Evolutionary conservation across 768 basidiomycete genomes (phyloP).

Genomic region (Daedaleopsis sinensis): DNA sequence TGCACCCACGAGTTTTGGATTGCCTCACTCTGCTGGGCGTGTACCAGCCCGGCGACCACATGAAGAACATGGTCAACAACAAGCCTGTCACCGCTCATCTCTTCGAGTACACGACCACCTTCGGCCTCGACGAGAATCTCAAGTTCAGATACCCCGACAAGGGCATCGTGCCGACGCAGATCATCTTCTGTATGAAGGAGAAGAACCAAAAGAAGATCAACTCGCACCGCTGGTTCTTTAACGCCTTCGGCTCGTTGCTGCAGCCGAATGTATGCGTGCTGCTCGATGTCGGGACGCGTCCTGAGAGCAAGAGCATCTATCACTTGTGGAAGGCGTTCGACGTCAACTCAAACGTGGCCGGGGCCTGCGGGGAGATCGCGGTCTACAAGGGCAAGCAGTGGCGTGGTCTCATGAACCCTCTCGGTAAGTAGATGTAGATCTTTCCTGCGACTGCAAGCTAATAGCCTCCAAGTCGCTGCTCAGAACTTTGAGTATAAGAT

Average conservation of each 20-base stretch:
- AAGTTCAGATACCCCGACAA: slow-evolving; percentile 90
- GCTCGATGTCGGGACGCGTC: slow-evolving; percentile 92
- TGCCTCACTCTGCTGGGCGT: slow-evolving; percentile 92
- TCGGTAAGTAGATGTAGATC: slow-evolving; percentile 51
- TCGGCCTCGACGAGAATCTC: slow-evolving; percentile 75
- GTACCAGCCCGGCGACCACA: slow-evolving; percentile 73
- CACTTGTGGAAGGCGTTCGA: slow-evolving; percentile 96
- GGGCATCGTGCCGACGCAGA: slow-evolving; percentile 93
- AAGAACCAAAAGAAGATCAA: slow-evolving; percentile 98
- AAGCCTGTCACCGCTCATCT: slow-evolving; percentile 74
- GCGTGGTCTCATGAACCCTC: slow-evolving; percentile 75
- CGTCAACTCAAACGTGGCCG: slow-evolving; percentile 88
- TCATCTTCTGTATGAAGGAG: slow-evolving; percentile 90
- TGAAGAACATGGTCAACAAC: slow-evolving; percentile 69
- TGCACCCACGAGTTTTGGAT: slow-evolving; percentile 84
- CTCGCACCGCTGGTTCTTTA: slow-evolving; percentile 97
- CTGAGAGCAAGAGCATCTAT: slow-evolving; percentile 87
- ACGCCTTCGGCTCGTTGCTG: slow-evolving; percentile 83
- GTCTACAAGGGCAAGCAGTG: slow-evolving; percentile 91
- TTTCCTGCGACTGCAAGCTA: background rate
- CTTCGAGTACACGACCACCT: slow-evolving; percentile 88
- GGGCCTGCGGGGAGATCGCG: slow-evolving; percentile 97
- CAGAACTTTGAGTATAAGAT: slow-evolving; percentile 97
- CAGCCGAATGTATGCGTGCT: slow-evolving; percentile 92
- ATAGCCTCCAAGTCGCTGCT: slow-evolving; percentile 65